Percentiles rank a stretch among this genome's conserved stretches.
Conservation (phyloP, 108 stramenopile species). For the Cyclotella cryptica region DNA sequence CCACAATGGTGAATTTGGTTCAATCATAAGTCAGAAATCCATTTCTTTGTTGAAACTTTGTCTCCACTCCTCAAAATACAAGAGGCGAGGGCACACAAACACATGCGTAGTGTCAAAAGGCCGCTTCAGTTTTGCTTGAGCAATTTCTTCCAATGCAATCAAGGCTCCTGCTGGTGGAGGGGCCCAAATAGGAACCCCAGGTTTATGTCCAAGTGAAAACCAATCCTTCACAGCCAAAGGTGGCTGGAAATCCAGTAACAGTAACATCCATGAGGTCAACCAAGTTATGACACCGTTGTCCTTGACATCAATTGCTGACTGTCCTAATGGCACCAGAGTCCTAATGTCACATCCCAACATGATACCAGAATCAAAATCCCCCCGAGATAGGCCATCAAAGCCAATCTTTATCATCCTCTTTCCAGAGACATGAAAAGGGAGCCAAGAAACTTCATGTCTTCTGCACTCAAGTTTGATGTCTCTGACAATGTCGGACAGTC, state of each 20-base stretch:
- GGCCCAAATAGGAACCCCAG: constrained; percentile 20
- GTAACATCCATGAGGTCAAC: constrained; percentile 7
- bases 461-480: constrained; percentile 18
- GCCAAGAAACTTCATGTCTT: constrained; percentile 6
- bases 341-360: background rate
- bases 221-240: background rate
- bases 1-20: constrained; percentile 22
- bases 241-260: background rate
- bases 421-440: constrained; percentile 28
- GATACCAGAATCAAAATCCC: constrained; percentile 20
- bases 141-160: constrained; percentile 10
- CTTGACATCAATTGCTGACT: background rate
- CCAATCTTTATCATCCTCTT: constrained; percentile 36
- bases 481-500: background rate
- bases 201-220: constrained; percentile 9
- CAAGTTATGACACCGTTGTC: background rate
- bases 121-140: background rate
- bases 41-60: constrained; percentile 10
- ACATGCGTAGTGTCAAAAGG: constrained; percentile 4
- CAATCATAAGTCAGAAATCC: constrained; percentile 10
- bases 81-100: constrained; percentile 7
- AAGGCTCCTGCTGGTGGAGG: constrained; percentile 22
- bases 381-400: constrained; percentile 29
- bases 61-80: constrained; percentile 15
- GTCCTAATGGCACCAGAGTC: background rate